These are phyloP conservation scores for Toxicodendron radicans DNA, from an alignment of 345 rosid species.

Conservation along the genomic window DNA sequence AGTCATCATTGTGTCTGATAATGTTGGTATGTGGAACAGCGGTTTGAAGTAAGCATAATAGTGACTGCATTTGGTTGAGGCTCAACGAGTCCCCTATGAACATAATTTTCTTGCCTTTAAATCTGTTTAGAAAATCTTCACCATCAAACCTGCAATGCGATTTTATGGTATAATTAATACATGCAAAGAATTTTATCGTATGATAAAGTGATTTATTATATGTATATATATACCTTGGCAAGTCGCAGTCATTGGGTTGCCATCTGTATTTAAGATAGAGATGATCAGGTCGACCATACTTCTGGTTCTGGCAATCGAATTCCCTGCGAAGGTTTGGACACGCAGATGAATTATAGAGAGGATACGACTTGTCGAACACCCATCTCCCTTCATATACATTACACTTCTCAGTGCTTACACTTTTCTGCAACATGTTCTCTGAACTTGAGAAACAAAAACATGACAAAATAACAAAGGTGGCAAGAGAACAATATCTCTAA, in stretches of 20 bases:
- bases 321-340: conserved; percentile 81
- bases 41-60: conserved; percentile 56
- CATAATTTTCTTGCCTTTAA: conserved; percentile 55
- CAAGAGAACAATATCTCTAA: conserved; percentile 1
- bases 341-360: conserved; percentile 59
- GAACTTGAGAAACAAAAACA: conserved; percentile 7
- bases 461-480: conserved; percentile 2
- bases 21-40: conserved; percentile 44
- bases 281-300: conserved; percentile 81
- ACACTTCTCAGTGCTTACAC: conserved; percentile 23
- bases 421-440: background rate
- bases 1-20: conserved; percentile 13
- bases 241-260: conserved; percentile 65
- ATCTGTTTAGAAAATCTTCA: conserved; percentile 35
- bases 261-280: conserved; percentile 71
- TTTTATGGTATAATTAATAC: no score
- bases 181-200: no score
- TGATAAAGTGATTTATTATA: no score
- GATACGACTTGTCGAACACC: conserved; percentile 65
- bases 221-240: conserved; percentile 49
- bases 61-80: conserved; percentile 58
- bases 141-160: conserved; percentile 51
- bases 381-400: conserved; percentile 71
- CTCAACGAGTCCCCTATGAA: conserved; percentile 69
- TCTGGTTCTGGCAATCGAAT: conserved; percentile 68